These are phyloP conservation scores for Pseudogymnoascus sp. DNA, from an alignment of 2,329 filamentous ascomycete genomes.

Conservation along the genomic window DNA sequence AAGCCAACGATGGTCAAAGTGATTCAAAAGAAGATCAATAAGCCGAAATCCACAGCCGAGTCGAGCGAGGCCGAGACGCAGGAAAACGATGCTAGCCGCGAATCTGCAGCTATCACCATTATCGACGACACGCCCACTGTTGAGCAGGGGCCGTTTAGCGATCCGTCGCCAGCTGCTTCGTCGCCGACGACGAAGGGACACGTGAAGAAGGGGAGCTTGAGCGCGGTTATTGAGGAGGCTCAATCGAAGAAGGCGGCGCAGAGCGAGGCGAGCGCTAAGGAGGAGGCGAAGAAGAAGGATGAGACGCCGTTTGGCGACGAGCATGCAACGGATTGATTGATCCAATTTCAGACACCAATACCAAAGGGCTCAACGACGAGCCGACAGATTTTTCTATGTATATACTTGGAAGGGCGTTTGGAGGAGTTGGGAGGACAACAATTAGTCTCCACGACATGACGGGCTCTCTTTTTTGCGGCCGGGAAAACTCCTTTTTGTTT, in stretches of 20 bases:
- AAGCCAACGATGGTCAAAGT: conserved; percentile 54
- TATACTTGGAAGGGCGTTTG: conserved; percentile 6
- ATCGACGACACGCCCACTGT: conserved; percentile 41
- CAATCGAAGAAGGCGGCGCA: conserved; percentile 27
- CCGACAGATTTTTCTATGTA: not conserved
- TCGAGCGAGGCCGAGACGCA: conserved; percentile 17
- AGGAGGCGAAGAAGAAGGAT: conserved; percentile 28
- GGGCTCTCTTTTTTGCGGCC: not conserved
- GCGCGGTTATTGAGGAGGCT: conserved; percentile 48
- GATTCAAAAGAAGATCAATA: conserved; percentile 29
- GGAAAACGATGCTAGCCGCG: conserved; percentile 23
- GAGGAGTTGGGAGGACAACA: conserved; percentile 2
- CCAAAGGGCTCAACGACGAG: not conserved
- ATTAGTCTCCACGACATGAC: conserved; percentile 1
- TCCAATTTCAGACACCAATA: not conserved
- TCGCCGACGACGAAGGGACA: conserved; percentile 16
- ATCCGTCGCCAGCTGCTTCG: conserved; percentile 35
- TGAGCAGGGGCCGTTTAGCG: conserved; percentile 52
- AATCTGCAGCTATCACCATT: conserved; percentile 39
- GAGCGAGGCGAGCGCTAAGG: conserved; percentile 17
- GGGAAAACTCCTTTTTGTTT: not conserved
- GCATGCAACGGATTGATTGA: conserved; percentile 41
- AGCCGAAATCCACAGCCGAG: conserved; percentile 33
- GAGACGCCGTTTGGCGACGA: conserved; percentile 50
- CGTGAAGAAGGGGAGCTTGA: conserved; percentile 39